These are phyloP conservation scores for Penicillium sp. DNA, from an alignment of 2,329 filamentous ascomycete species.

Conservation along the genomic window DNA sequence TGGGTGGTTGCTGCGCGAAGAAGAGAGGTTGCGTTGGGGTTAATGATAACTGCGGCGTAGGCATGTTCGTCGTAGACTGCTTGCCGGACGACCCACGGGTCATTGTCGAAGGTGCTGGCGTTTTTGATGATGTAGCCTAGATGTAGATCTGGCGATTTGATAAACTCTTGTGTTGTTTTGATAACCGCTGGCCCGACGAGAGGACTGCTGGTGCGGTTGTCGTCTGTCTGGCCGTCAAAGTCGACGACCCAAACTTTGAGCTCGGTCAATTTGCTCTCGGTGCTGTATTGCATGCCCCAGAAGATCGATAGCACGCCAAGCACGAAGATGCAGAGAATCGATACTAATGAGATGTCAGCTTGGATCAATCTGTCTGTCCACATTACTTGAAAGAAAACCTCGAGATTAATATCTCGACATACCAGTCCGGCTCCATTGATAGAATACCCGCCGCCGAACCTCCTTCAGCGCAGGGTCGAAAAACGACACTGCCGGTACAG, in stretches of 20 bases:
- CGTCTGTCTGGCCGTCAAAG: constrained; percentile 59
- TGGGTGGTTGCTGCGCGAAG: constrained; percentile 56
- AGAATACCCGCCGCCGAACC: constrained; percentile 22
- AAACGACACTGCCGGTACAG: constrained; percentile 27
- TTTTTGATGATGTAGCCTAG: constrained; percentile 55
- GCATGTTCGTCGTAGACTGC: constrained; percentile 60
- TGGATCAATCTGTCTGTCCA: not conserved
- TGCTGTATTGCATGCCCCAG: constrained; percentile 60
- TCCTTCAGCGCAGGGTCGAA: constrained; percentile 28
- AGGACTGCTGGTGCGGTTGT: constrained; percentile 52
- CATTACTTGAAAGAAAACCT: not conserved
- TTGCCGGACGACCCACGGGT: constrained; percentile 58
- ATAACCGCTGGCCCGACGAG: constrained; percentile 60
- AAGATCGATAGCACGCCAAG: constrained; percentile 60
- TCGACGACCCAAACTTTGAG: constrained; percentile 63
- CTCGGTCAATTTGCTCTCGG: constrained; percentile 51
- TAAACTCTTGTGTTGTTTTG: constrained; percentile 47
- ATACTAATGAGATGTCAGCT: constrained; percentile 17
- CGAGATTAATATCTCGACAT: not conserved
- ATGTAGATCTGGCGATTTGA: constrained; percentile 41
- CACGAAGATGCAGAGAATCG: constrained; percentile 57
- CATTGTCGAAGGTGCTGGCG: constrained; percentile 56
- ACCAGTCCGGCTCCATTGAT: constrained; percentile 28
- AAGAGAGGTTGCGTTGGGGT: constrained; percentile 62
- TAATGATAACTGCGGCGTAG: constrained; percentile 64